These are phyloP conservation scores for Hericium alpestre DNA, from an alignment of 768 basidiomycete species.

Conservation along the genomic window DNA sequence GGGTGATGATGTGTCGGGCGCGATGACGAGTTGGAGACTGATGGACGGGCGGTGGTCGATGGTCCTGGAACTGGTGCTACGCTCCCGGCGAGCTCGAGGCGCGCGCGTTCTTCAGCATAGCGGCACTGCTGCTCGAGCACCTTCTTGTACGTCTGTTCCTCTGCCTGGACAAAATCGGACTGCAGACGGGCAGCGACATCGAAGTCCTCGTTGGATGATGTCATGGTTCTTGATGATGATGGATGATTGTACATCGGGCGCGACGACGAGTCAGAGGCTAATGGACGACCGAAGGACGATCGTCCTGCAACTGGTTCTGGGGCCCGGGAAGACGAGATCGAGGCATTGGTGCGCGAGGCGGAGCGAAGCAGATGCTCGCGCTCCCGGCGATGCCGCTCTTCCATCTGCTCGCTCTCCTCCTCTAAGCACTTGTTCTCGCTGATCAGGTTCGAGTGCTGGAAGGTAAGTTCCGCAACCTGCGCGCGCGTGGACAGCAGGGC, in stretches of 20 bases:
- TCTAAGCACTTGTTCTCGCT: conserved; percentile 13
- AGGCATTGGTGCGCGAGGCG: neutral
- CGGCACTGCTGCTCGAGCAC: conserved; percentile 21
- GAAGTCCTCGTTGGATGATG: neutral
- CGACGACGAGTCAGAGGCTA: neutral
- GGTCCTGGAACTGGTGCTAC: neutral
- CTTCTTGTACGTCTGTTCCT: neutral
- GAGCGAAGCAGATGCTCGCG: neutral
- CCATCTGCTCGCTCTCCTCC: conserved; percentile 5
- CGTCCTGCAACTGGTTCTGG: neutral
- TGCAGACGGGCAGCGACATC: neutral
- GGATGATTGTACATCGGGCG: neutral
- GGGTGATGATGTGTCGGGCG: neutral
- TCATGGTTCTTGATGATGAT: neutral
- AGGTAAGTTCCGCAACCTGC: conserved; percentile 19
- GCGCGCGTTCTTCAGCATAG: conserved; percentile 31
- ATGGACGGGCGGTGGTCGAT: neutral
- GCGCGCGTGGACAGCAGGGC: conserved; percentile 33
- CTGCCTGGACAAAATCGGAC: neutral
- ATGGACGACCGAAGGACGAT: neutral
- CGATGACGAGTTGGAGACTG: neutral
- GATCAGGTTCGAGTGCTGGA: conserved; percentile 8
- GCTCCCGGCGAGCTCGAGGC: neutral
- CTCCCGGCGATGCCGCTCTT: conserved; percentile 1
- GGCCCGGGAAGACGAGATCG: neutral